Base-by-base conservation (phyloP, 2,329 filamentous ascomycete genomes). In the Verticillium isaacii region DNA sequence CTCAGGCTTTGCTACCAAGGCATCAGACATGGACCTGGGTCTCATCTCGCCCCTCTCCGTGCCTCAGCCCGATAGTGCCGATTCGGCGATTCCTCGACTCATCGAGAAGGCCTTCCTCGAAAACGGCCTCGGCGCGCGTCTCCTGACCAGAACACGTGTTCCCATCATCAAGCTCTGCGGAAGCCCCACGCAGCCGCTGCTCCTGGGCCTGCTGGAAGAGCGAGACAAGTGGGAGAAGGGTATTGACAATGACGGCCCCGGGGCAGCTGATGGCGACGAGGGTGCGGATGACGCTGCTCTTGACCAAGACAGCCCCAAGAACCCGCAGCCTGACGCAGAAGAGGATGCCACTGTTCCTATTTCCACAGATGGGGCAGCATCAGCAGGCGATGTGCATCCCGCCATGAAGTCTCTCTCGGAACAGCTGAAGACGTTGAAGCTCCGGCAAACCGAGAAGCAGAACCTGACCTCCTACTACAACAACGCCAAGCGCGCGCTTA, bases 1-100 rank as follows among this genome's bases (percentile, higher is more conserved):
- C 23, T 93, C 92, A 14, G 93, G 93, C 0, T 96, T 96, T 75
- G 93, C 91, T 3, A 92, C 91, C 12, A 90, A 90, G 68, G 86
- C 87, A n/a, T 94, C 93, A 1, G 93, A 97, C 69, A 92, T 97
- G 89, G 93, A 97, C 73, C 83, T 97, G 34, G 90, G 89, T 9
- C 83, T 96, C 37, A 78, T 95, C 5, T 89, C 90, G 1, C 85
- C 85, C 3, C 75, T 82, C 57, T 89, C 89, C 1, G 71, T 74
- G 23, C 76, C 82, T 55, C 78, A 83, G 59, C 80, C 82, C 2
- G 82, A 86, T 64, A 78, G 79, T 15, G 72, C 81, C 17, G 82
- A 82, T 36, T 88, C 86, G 5, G 79, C 83, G 1, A 87, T 95
- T 61, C 92, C 92, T 1, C 84, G 91, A 29, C 71, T 93, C 7